phyloP scores from a whole-genome alignment of 1,139 yeast genomes.

The Ashbya aceris region DNA sequence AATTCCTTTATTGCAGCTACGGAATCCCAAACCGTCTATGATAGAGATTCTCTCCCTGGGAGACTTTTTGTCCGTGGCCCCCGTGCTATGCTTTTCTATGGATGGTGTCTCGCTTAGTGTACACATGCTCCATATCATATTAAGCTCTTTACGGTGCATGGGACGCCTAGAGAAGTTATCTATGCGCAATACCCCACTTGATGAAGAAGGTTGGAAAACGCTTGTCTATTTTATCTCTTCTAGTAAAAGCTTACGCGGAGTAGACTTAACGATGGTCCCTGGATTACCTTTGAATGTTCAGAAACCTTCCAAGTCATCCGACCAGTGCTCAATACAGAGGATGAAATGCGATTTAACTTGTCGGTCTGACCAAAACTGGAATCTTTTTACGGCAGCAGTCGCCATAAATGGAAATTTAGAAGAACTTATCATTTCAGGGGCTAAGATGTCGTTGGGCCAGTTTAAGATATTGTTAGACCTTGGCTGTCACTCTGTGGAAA shows the following conservation, averaged over 20 bases:
- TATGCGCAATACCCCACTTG: constrained; percentile 60
- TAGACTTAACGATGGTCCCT: constrained; percentile 69
- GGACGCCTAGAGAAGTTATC: constrained; percentile 57
- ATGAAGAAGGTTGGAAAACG: constrained; percentile 60
- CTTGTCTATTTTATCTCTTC: constrained; percentile 62
- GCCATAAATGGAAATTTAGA: constrained; percentile 66
- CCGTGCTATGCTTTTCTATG: constrained; percentile 54
- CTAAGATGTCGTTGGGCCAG: constrained; percentile 47
- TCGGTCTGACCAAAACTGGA: constrained; percentile 70
- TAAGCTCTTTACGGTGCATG: constrained; percentile 54
- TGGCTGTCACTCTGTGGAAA: constrained; percentile 40
- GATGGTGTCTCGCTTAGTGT: constrained; percentile 60
- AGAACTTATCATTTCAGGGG: constrained; percentile 62
- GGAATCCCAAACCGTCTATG: constrained; percentile 67
- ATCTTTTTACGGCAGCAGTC: constrained; percentile 56
- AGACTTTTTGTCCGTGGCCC: constrained; percentile 67
- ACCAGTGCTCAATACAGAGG: constrained; percentile 31
- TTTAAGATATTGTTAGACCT: constrained; percentile 50
- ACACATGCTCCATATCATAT: constrained; percentile 54
- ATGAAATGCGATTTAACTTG: constrained; percentile 52
- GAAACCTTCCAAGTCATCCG: constrained; percentile 34
- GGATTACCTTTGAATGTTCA: constrained; percentile 48
- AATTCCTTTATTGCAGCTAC: constrained; percentile 50
- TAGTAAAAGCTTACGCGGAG: constrained; percentile 39
- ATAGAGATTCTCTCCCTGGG: constrained; percentile 67